Evolutionary conservation across 2,329 filamentous ascomycete species (phyloP), one percentile per base, ranked within the genome.

Genomic region (Paraphaeosphaeria minitans): DNA sequence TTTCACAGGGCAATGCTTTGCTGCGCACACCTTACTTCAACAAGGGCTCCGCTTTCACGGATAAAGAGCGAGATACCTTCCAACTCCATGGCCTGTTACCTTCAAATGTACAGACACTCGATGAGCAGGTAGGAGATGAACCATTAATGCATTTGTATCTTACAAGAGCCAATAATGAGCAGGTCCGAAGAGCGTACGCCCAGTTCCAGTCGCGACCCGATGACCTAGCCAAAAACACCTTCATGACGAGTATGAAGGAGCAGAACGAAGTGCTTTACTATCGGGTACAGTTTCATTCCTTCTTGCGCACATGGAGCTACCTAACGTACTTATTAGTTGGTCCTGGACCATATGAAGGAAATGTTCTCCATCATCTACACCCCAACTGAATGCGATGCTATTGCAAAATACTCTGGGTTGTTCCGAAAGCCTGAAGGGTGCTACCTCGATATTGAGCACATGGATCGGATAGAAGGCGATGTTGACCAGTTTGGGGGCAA

Each of bases 291-390:
- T 8, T 31, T n/a, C n/a, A 66, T 62, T 78, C 29, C 22, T 37
- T 8, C 21, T 29, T 16, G 24, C 22, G 13, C 21, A 45, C 12
- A 46, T 19, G 27, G n/a, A 22, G 14, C 19, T 27, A 24, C 7
- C 39, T 53, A 19, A 53, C n/a, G 24, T 4, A 8, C 14, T 24
- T 13, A 19, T 22, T 59, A 92, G 85, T 82, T 96, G 10, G 82
- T 95, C 8, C 84, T 91, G 72, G 86, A 90, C 4, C 89, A 96
- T 67, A 78, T 96, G 21, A 88, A 90, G 63, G 92, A 96, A 71
- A 95, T 96, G 90, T 93, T 96, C 70, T 87, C 89, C 42, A 81
- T 96, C n/a, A 91, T 96, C 29, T 97, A 96, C 71, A 96, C 93
- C 0, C 93, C 93, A 0, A 96, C 93, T 0, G 92, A 96, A 77